Percentiles rank a stretch among this genome's conserved stretches.
Evolutionary conservation across 2,329 filamentous ascomycete genomes (phyloP).

Genomic region (Verticillium klebahnii): DNA sequence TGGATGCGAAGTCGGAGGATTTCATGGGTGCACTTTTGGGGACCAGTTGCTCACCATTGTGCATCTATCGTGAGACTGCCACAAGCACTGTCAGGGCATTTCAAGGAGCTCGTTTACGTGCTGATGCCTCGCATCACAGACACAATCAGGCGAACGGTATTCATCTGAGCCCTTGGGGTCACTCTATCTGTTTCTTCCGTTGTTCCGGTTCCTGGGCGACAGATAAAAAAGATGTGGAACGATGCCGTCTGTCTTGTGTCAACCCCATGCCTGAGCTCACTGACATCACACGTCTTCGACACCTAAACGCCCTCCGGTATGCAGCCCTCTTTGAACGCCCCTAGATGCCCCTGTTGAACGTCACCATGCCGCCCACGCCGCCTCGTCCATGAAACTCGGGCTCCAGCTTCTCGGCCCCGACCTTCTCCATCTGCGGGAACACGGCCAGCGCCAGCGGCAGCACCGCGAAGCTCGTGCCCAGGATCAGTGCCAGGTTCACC

Average conservation of each 20-base stretch:
- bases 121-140: neutral
- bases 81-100: neutral
- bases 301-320: neutral
- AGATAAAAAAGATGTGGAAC: neutral
- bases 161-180: neutral
- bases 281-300: neutral
- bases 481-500: constrained; percentile 81
- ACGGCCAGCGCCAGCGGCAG: constrained; percentile 84
- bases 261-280: neutral
- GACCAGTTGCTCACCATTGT: neutral
- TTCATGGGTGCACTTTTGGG: neutral
- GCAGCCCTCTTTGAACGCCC: neutral
- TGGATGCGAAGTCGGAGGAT: neutral
- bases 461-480: constrained; percentile 81
- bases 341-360: constrained; percentile 92
- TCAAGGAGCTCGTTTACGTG: neutral
- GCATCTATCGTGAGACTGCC: neutral
- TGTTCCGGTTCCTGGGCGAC: neutral
- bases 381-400: constrained; percentile 80
- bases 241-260: neutral
- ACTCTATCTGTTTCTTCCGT: neutral
- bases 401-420: constrained; percentile 72
- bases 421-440: constrained; percentile 86
- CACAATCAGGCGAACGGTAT: neutral
- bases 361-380: constrained; percentile 76